Percentiles rank a stretch among this genome's conserved stretches.
Evolutionary conservation across 1,284 basidiomycete genomes (phyloP).

Genomic region (Cutaneotrichosporon sp.): DNA sequence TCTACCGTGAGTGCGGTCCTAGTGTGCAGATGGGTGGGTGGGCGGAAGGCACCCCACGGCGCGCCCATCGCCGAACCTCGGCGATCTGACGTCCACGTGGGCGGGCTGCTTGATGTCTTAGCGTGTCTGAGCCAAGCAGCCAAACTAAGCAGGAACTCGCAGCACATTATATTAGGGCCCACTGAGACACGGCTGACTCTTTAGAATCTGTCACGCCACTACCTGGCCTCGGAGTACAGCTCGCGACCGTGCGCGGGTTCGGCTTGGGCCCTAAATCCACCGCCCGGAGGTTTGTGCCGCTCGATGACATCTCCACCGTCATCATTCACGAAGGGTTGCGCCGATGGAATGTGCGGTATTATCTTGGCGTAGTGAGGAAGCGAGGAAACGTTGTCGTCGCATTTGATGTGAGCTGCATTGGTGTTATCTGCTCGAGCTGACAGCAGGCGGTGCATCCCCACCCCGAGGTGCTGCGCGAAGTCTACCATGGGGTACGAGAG

Average conservation of each 20-base stretch:
- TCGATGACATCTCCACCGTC: constrained; percentile 35
- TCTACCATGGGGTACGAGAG: constrained; percentile 42
- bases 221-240: constrained; percentile 63
- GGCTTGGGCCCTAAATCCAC: constrained; percentile 13
- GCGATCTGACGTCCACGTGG: neutral
- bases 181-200: constrained; percentile 15
- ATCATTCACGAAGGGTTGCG: constrained; percentile 45
- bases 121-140: no score
- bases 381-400: constrained; percentile 31
- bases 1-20: constrained; percentile 21
- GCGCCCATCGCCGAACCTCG: neutral
- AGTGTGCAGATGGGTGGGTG: neutral
- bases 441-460: constrained; percentile 33
- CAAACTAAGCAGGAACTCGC: neutral
- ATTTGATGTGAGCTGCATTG: constrained; percentile 33
- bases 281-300: constrained; percentile 34
- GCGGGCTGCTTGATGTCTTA: no score
- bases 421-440: neutral
- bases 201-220: constrained; percentile 42
- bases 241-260: constrained; percentile 56
- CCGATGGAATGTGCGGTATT: constrained; percentile 41
- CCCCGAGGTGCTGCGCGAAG: constrained; percentile 34
- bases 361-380: constrained; percentile 37
- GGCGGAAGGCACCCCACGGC: neutral
- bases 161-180: neutral